Evolutionary conservation across 768 basidiomycete genomes (phyloP), one percentile per base, ranked within the genome.

Genomic region (Lactifluus rugatus): DNA sequence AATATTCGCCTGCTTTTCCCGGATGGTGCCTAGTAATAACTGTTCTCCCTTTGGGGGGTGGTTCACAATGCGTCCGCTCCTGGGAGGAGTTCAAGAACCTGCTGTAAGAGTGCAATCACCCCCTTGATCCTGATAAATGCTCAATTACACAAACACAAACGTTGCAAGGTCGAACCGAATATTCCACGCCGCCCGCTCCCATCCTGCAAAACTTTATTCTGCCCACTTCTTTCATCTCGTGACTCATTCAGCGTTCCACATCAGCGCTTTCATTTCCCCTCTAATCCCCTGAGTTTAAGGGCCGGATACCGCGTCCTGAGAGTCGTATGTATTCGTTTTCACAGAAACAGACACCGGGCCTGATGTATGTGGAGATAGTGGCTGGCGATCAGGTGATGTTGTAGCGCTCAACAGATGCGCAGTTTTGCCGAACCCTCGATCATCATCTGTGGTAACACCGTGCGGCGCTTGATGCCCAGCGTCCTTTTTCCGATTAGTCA

Each of bases 191-290:
- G 19, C 34, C 32, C 21, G 25, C 37, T 25, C 48, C 37, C 25
- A 25, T 34, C 48, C 50, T 37, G 23, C 47, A 36, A 54, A n/a
- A 55, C 53, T 54, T 49, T 54, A 49, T 59, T 55, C 31, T 10
- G 46, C 17, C 44, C 49, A 6, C n/a, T 14, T 28, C 28, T 9
- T 34, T 10, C 13, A 25, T 26, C 34, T 36, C n/a, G 25, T 57
- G 56, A 57, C 41, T 19, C 41, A 44, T 46, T 21, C 49, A 54
- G 25, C 50, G 42, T 51, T 21, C 32, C 42, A 41, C 36, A 41
- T 21, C n/a, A 14, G 58, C 36, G 39, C 48, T 19, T 28, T 54
- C 17, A 11, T 36, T 21, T 47, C 39, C 16, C 41, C 31, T 44
- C 55, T 34, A 34, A 42, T 16, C 34, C n/a, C 26, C n/a, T 48